Conservation (phyloP, 148 eudicot species). For the Pharnaceum exiguum region DNA sequence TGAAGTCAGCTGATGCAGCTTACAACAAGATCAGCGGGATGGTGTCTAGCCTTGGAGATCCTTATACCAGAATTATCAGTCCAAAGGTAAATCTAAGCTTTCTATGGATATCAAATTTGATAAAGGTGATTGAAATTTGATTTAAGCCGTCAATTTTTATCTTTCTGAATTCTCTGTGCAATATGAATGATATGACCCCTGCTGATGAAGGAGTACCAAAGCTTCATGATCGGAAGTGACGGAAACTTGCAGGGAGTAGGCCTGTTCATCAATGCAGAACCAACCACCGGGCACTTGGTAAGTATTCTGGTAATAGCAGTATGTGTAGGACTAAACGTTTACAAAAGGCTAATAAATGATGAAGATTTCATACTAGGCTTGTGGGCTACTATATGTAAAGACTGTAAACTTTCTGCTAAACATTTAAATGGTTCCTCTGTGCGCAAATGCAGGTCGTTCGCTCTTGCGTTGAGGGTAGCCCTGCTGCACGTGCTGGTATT, state of each 20-base stretch:
- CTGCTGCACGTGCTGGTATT: constrained; percentile 91
- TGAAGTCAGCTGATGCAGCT: constrained; percentile 92
- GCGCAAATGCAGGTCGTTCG: constrained; percentile 65
- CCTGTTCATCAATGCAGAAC: constrained; percentile 70
- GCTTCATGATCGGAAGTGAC: constrained; percentile 88
- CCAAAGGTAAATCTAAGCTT: constrained; percentile 88
- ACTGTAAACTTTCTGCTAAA: too few species aligned
- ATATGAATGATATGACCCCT: background rate
- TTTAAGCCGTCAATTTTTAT: background rate
- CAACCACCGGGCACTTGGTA: constrained; percentile 82
- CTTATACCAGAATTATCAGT: constrained; percentile 84
- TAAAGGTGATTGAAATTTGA: background rate
- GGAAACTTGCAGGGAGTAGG: constrained; percentile 98
- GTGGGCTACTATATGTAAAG: too few species aligned
- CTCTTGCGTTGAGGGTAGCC: constrained; percentile 80
- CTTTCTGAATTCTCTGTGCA: background rate
- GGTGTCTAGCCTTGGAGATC: constrained; percentile 96
- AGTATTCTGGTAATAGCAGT: too few species aligned
- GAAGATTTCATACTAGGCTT: too few species aligned
- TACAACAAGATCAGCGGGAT: constrained; percentile 74
- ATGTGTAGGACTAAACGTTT: too few species aligned
- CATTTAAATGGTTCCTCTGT: too few species aligned
- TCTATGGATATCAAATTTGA: background rate
- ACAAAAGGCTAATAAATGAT: too few species aligned
- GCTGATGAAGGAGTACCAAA: constrained; percentile 71